phyloP scores from a whole-genome alignment of 805 yeast genomes.

The Ogataea ramenticola region DNA sequence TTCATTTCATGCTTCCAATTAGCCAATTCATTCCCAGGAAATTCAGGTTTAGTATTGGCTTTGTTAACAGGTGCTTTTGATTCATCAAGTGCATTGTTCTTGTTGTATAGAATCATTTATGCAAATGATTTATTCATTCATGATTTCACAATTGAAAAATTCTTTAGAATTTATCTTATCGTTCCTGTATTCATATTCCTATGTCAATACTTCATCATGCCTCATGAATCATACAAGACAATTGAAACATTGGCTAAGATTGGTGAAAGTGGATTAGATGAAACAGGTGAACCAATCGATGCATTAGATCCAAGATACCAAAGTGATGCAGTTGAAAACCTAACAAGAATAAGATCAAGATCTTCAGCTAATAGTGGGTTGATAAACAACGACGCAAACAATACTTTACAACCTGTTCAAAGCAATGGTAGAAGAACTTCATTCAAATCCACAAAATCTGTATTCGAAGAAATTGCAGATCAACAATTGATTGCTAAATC shows the following conservation, averaged over 20 bases:
- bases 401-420: constrained; percentile 2
- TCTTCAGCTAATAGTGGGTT: too few relatives aligned
- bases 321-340: constrained; percentile 9
- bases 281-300: constrained; percentile 52
- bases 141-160: constrained; percentile 34
- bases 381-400: too few relatives aligned
- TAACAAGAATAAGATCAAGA: constrained; percentile 6
- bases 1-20: constrained; percentile 87
- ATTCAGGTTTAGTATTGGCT: constrained; percentile 77
- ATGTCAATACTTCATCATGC: constrained; percentile 79
- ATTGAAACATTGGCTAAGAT: constrained; percentile 60
- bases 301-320: constrained; percentile 30
- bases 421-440: constrained; percentile 34
- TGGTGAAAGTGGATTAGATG: constrained; percentile 68
- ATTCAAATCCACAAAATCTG: constrained; percentile 38
- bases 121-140: constrained; percentile 30
- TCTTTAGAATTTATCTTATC: constrained; percentile 59
- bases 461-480: constrained; percentile 62
- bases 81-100: constrained; percentile 82
- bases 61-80: constrained; percentile 91
- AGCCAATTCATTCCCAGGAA: constrained; percentile 78
- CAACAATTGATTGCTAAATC: constrained; percentile 41
- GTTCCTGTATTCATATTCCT: constrained; percentile 74
- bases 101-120: constrained; percentile 63
- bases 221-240: constrained; percentile 66